phyloP scores from a whole-genome alignment of 192 early-diverging fungal genomes.

The Jimgerdemannia flammicorona region DNA sequence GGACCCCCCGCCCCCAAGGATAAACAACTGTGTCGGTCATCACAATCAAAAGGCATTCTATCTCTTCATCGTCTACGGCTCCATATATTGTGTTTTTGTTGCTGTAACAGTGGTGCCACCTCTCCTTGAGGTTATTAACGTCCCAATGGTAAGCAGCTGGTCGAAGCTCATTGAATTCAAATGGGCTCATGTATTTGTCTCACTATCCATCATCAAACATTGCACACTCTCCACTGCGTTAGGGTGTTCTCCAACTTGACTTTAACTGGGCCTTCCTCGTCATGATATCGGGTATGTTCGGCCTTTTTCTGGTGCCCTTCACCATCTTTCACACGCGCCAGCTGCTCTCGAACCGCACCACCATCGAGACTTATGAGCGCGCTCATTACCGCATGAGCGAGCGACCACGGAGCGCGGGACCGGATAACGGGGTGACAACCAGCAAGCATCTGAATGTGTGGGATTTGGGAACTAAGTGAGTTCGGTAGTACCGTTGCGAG shows the following conservation, averaged over 20 bases:
- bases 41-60: constrained; percentile 45
- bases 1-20: constrained; percentile 2
- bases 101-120: constrained; percentile 36
- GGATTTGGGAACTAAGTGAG: constrained; percentile 28
- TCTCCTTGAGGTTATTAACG: constrained; percentile 14
- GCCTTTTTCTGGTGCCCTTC: constrained; percentile 44
- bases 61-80: constrained; percentile 41
- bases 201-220: no score
- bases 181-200: not conserved
- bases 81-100: constrained; percentile 29
- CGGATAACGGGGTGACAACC: constrained; percentile 15
- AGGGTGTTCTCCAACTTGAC: constrained; percentile 30
- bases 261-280: constrained; percentile 35
- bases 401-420: not conserved
- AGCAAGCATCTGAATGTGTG: constrained; percentile 33
- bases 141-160: constrained; percentile 14
- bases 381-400: constrained; percentile 21
- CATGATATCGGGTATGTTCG: constrained; percentile 38
- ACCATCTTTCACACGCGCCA: constrained; percentile 43
- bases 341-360: constrained; percentile 48
- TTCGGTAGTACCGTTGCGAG: not conserved
- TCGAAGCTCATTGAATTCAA: not conserved
- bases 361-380: constrained; percentile 46
- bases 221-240: not conserved
- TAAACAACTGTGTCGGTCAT: constrained; percentile 35